phyloP scores from a whole-genome alignment of 495 filamentous ascomycete genomes.

The Tuber borchii region DNA sequence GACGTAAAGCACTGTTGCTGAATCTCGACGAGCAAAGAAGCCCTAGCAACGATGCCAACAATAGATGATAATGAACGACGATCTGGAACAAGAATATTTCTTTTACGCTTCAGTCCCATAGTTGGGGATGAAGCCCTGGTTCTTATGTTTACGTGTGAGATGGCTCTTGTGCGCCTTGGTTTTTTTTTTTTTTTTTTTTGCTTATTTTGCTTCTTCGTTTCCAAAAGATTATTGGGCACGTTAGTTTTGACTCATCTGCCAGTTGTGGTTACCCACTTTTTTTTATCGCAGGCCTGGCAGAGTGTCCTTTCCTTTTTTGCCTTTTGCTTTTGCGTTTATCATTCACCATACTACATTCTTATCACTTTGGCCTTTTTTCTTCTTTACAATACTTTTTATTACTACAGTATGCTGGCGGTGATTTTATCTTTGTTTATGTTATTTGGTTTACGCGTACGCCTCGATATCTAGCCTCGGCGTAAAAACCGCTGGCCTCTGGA shows the following conservation, averaged over 20 bases:
- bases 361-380: neutral
- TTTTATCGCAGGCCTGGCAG: neutral
- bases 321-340: neutral
- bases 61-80: constrained; percentile 10
- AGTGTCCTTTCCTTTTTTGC: neutral
- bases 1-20: constrained; percentile 30
- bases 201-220: constrained; percentile 15
- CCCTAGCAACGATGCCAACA: constrained; percentile 6
- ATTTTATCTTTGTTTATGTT: constrained; percentile 22
- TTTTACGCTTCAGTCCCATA: neutral
- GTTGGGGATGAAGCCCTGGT: neutral
- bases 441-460: constrained; percentile 12
- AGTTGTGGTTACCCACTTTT: neutral
- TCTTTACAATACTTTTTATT: neutral
- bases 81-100: neutral
- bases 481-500: neutral
- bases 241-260: neutral
- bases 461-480: neutral
- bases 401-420: constrained; percentile 10
- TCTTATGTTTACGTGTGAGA: constrained; percentile 20
- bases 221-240: constrained; percentile 12
- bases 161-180: constrained; percentile 29
- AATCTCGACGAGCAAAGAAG: constrained; percentile 8
- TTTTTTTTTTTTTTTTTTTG: constrained; percentile 13
- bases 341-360: neutral